These are phyloP conservation scores for Aspergillus cristatus DNA, from an alignment of 495 filamentous ascomycete species.

Conservation along the genomic window DNA sequence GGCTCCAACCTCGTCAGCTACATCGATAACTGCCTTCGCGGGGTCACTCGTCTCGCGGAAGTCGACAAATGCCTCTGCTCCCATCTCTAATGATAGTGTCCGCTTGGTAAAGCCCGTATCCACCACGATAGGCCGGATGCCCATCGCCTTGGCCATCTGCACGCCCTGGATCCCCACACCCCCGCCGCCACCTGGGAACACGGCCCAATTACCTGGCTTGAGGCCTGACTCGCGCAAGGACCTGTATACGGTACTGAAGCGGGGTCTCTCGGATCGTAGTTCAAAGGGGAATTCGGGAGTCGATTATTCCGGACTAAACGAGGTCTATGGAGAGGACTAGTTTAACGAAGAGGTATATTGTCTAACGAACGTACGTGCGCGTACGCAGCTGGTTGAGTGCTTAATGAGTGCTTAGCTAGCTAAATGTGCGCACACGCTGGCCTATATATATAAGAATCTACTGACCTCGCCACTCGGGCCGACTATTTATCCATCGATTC, in stretches of 20 bases:
- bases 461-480: no score
- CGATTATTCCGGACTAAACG: no score
- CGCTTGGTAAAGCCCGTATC: constrained; percentile 36
- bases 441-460: no score
- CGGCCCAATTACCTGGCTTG: constrained; percentile 50
- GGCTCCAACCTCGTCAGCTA: constrained; percentile 36
- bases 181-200: constrained; percentile 44
- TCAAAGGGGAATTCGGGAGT: no score
- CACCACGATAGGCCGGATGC: constrained; percentile 43
- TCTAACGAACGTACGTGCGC: no score
- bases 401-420: no score
- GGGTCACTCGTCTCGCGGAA: constrained; percentile 30
- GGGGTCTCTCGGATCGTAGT: no score
- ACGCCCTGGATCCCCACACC: constrained; percentile 55
- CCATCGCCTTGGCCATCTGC: constrained; percentile 51
- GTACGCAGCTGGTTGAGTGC: no score
- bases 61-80: constrained; percentile 44
- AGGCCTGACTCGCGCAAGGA: constrained; percentile 46
- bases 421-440: no score
- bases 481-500: no score
- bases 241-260: constrained; percentile 42
- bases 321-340: no score
- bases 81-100: constrained; percentile 32
- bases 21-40: constrained; percentile 26
- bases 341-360: no score